Percentiles rank a stretch among this genome's conserved stretches.
These are phyloP conservation scores for Myriosclerotinia scirpicola DNA, from an alignment of 2,329 filamentous ascomycete species.

Conservation along the genomic window DNA sequence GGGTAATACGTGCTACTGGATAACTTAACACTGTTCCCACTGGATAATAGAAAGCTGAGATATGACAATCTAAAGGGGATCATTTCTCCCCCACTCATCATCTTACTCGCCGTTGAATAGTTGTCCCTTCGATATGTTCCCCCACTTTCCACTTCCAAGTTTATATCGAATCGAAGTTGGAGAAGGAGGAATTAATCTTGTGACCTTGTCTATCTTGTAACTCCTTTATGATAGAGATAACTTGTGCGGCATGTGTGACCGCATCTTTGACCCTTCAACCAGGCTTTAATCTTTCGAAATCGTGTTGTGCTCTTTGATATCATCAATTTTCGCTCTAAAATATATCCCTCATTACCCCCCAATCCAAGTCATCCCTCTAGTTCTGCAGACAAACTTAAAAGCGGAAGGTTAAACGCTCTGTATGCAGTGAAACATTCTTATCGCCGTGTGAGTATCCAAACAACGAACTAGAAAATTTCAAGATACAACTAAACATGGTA, in stretches of 20 bases:
- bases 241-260: not conserved
- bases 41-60: not conserved
- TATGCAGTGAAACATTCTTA: constrained; percentile 16
- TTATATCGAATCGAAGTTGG: not conserved
- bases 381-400: not conserved
- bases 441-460: not conserved
- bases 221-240: not conserved
- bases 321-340: not conserved
- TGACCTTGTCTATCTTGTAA: not conserved
- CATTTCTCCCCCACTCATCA: not conserved
- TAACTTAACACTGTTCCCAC: not conserved
- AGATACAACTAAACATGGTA: not conserved
- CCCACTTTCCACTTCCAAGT: not conserved
- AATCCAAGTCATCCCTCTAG: not conserved
- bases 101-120: not conserved
- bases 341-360: not conserved
- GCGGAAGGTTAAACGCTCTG: constrained; percentile 6
- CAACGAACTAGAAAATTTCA: not conserved
- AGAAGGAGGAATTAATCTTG: constrained; percentile 1
- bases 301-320: constrained; percentile 2
- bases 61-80: constrained; percentile 12
- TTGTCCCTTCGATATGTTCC: not conserved
- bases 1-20: not conserved
- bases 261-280: constrained; percentile 1
- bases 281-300: constrained; percentile 1